Percentiles rank a stretch among this genome's conserved stretches.
Evolutionary conservation across 768 basidiomycete species (phyloP).

Genomic region (Krasilnikovozyma curviuscula): DNA sequence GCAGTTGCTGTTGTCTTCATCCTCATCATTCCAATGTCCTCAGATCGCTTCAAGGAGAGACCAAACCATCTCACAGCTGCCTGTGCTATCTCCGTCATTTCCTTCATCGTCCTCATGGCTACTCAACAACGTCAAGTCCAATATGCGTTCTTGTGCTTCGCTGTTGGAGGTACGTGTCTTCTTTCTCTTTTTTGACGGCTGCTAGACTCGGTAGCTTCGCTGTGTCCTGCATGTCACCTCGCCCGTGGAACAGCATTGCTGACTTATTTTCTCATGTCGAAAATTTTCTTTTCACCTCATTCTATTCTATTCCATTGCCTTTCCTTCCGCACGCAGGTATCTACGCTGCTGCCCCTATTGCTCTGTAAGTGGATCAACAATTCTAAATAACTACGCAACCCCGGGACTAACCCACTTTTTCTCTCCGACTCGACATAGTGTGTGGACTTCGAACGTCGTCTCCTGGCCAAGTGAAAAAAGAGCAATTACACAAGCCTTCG

Average conservation of each 20-base stretch:
- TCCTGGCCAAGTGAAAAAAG: conserved; percentile 22
- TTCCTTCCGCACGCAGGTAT: no score
- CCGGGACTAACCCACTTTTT: no score
- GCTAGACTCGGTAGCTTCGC: no score
- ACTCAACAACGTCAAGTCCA: conserved; percentile 16
- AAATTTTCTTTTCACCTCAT: no score
- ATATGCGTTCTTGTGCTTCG: conserved; percentile 27
- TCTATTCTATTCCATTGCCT: no score
- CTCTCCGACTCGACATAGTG: no score
- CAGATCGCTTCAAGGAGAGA: conserved; percentile 23
- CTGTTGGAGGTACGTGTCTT: conserved; percentile 14
- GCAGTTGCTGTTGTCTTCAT: conserved; percentile 16
- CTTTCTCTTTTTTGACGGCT: not conserved
- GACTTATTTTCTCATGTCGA: no score
- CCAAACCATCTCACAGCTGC: conserved; percentile 19
- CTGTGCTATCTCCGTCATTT: conserved; percentile 15
- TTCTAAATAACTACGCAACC: no score
- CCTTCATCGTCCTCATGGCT: conserved; percentile 20
- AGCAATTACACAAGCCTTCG: conserved; percentile 23
- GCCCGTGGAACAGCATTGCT: no score
- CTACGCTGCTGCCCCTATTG: conserved; percentile 22
- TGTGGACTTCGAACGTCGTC: conserved; percentile 26
- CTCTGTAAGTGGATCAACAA: no score
- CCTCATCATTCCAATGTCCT: conserved; percentile 20
- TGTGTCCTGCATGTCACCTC: no score